Evolutionary conservation across 257 asterid species (phyloP), one percentile per base, ranked within the genome.

Genomic region (Scutellaria barbata): DNA sequence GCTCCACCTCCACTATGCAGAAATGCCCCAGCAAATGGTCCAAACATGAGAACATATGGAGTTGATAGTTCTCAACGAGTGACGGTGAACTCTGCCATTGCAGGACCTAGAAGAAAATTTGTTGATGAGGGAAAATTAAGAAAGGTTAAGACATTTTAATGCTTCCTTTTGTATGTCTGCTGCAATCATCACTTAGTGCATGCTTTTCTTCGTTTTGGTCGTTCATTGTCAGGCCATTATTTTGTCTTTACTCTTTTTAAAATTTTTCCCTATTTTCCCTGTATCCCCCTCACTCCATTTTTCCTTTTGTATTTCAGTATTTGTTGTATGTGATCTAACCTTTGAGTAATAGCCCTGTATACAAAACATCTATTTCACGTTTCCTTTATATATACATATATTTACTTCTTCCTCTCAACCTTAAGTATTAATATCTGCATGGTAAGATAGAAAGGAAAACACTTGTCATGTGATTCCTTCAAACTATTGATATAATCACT

Each of bases 111-210:
- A 81, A 91, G 98, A 78, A 95, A 95, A 82, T 80, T 94, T 82
- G 96, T 95, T 54, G 99, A 95, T 35, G 98, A 92, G 80, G 99
- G 97, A 61, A 95, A 95, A 72, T 54, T 95, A 22, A 89, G 99
- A 81, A 95, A 92, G 99, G 97, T 93, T 60, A 68, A 77, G 69
- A 80, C 13, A 60, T 68, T 40, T 61, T 52, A 51, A 20, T 60
- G 52, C 56, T 73, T 76, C 51, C 10, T 59, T 64, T 41, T 63
- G 5, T 58, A n/a, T 71, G 51, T 74, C 70, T 57, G 1, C 55
- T 25, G 2, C 59, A 58, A 68, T 59, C 17, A 64, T 45, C 59
- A 48, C 48, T 61, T 55, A 6, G 4, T 55, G 74, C 68, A 59
- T 37, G 50, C n/a, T 16, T 53, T 58, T 55, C 13, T 54, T 53